Evolutionary conservation across 1,139 yeast genomes (phyloP), one percentile per base, ranked within the genome.

Genomic region (Lodderomyces theae): DNA sequence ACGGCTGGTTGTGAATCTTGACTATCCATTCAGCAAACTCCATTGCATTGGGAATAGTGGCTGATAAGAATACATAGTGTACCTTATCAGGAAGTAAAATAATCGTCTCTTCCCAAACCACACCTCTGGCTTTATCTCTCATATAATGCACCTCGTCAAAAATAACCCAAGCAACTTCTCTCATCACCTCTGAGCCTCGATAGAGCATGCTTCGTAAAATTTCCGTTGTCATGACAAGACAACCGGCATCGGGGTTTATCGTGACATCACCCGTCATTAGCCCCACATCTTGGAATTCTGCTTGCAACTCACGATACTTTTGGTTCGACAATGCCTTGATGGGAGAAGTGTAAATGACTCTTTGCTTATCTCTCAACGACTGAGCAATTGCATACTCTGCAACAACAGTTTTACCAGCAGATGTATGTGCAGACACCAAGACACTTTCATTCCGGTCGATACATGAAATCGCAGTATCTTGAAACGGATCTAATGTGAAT

Each of bases 11-110:
- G 59, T 92, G 99, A 43, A 85, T 90, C 55, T 87, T 84, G 55
- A 96, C 95, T 41, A 94, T 87, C 99, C 99, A 92, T 57, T 90
- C 95, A 8, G 98, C 98, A 70, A 92, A 92, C 60, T 92, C 97
- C 85, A 88, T 86, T 4, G 98, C 96, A 61, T 92, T 92, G 29
- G 99, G 98, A 49, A 92, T 94, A 2, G 99, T 92, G 38, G 99
- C 99, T 11, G 97, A 89, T 50, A 89, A 70, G 52, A 89, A 82
- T 13, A 85, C 92, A 55, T 84, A 83, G 53, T 82, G 86, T 34
- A 94, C 96, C 66, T 92, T 94, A 55, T 90, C 96, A 2, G 99
- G 99, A 42, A 92, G 73, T 66, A 92, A 75, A 48, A 92, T 92
- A 51, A 92, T 92, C 16, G 96, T 94, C 66, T 92, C 99, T 69